Percentiles rank a stretch among this genome's conserved stretches.
phyloP scores from a whole-genome alignment of 257 asterid species.

The Prunella vulgaris region DNA sequence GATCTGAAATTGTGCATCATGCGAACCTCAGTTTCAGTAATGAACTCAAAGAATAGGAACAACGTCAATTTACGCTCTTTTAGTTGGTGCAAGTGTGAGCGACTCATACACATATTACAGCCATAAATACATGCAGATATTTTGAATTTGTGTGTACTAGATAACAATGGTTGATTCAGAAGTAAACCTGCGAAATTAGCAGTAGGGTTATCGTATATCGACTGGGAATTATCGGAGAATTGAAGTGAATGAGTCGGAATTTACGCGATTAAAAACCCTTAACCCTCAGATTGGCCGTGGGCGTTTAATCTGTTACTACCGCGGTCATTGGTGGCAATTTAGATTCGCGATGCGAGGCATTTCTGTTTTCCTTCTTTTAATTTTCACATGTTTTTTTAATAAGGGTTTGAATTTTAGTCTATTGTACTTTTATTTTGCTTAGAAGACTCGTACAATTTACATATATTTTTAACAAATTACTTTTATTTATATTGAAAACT shows the following conservation, averaged over 20 bases:
- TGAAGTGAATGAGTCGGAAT: constrained; percentile 6
- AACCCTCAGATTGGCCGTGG: not conserved
- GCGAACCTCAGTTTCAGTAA: constrained; percentile 12
- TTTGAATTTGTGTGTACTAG: not conserved
- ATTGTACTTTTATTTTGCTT: too few relatives aligned
- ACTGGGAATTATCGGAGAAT: not conserved
- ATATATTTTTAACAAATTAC: too few relatives aligned
- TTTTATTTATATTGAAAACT: too few relatives aligned
- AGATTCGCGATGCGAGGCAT: not conserved
- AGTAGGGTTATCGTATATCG: not conserved
- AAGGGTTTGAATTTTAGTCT: too few relatives aligned
- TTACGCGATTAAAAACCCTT: not conserved
- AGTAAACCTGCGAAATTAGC: constrained; percentile 16
- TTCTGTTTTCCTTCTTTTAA: not conserved
- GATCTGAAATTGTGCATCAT: not conserved
- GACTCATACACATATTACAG: not conserved
- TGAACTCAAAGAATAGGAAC: not conserved
- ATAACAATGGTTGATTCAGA: not conserved
- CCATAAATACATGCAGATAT: not conserved
- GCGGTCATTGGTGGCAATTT: not conserved
- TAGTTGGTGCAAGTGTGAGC: not conserved
- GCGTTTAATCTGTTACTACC: not conserved
- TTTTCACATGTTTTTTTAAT: not conserved
- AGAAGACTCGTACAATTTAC: too few relatives aligned
- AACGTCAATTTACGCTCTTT: not conserved